Conservation (phyloP, 805 yeast genomes). For the Pichia nakasei region DNA sequence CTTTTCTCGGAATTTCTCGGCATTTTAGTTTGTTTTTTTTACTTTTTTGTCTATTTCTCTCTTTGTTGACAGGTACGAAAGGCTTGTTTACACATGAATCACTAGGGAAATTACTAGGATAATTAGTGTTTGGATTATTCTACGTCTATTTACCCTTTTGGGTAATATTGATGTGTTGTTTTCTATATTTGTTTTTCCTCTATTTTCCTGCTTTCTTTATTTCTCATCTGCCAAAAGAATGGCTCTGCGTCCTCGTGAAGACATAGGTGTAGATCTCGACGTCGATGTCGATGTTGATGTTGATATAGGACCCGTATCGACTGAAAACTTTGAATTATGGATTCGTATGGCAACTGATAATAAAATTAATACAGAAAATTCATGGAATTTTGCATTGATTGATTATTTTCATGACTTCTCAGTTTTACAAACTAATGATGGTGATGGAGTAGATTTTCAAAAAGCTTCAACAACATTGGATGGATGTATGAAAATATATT, state of each 20-base stretch:
- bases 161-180: background rate
- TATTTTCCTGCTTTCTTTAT: too few species aligned
- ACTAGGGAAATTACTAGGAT: too few species aligned
- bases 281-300: background rate
- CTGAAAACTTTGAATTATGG: constrained; percentile 67
- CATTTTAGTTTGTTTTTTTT: too few species aligned
- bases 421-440: constrained; percentile 47
- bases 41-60: too few species aligned
- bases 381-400: constrained; percentile 87
- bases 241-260: too few species aligned
- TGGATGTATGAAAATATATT: constrained; percentile 89
- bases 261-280: too few species aligned
- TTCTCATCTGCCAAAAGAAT: too few species aligned
- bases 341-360: constrained; percentile 75
- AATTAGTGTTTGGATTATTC: too few species aligned
- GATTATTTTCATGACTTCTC: constrained; percentile 85
- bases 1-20: too few species aligned
- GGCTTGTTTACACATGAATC: too few species aligned
- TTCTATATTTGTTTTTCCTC: background rate
- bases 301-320: constrained; percentile 11
- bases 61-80: too few species aligned
- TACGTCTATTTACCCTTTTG: background rate
- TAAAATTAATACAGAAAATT: constrained; percentile 73
- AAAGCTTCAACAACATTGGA: constrained; percentile 86
- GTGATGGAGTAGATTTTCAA: constrained; percentile 79